phyloP scores from a whole-genome alignment of 73 alveolate species.

The Tetrahymena malaccensis region DNA sequence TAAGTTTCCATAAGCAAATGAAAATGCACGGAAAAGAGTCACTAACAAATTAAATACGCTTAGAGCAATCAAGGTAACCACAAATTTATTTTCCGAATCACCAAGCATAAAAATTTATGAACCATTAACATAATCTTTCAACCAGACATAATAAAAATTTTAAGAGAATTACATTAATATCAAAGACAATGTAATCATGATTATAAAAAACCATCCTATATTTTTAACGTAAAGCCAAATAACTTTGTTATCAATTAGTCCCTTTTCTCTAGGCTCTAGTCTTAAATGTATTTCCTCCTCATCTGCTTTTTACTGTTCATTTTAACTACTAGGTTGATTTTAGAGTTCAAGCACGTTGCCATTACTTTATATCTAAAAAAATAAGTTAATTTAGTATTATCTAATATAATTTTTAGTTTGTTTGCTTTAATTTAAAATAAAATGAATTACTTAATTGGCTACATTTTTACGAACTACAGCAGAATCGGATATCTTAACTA shows the following conservation, averaged over 20 bases:
- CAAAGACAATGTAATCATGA: not conserved
- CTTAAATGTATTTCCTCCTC: not conserved
- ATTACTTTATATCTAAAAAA: not conserved
- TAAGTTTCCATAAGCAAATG: constrained; percentile 1
- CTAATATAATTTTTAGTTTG: too few species aligned
- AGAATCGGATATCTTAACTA: not conserved
- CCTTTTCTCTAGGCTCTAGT: not conserved
- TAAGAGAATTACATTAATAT: not conserved
- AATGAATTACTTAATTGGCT: not conserved
- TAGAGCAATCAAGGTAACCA: not conserved
- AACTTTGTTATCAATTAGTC: not conserved
- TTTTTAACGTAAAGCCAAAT: not conserved
- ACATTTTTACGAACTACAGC: constrained; percentile 1
- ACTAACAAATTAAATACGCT: not conserved
- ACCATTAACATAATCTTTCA: not conserved
- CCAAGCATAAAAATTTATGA: not conserved
- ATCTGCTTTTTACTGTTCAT: not conserved
- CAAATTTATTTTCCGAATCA: not conserved
- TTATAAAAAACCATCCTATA: not conserved
- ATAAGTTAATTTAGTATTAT: too few species aligned
- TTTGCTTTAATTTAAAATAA: not conserved
- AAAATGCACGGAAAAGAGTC: constrained; percentile 5
- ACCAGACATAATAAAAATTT: not conserved
- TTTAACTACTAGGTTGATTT: not conserved
- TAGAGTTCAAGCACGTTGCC: not conserved